Evolutionary conservation across 1,139 yeast genomes (phyloP).

Genomic region (Diutina sp.): DNA sequence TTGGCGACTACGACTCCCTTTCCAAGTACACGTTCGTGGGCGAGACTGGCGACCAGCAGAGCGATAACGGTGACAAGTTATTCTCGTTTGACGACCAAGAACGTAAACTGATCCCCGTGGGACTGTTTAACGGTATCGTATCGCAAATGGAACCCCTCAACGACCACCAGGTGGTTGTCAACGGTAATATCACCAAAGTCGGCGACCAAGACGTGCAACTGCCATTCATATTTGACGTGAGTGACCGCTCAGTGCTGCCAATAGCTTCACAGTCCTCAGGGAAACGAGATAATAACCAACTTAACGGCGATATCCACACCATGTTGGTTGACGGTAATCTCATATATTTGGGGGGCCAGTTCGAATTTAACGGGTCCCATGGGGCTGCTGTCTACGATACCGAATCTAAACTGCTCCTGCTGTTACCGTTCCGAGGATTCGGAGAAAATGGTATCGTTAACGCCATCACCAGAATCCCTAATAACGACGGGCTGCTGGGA

Average conservation of each 20-base stretch:
- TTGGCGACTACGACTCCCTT: constrained; percentile 54
- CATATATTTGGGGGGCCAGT: constrained; percentile 74
- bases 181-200: constrained; percentile 28
- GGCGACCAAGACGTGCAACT: constrained; percentile 25
- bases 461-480: constrained; percentile 44
- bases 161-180: constrained; percentile 22
- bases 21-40: constrained; percentile 46
- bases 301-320: constrained; percentile 39
- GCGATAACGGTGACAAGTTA: constrained; percentile 15
- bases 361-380: constrained; percentile 39
- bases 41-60: background rate
- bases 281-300: constrained; percentile 15
- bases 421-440: constrained; percentile 72
- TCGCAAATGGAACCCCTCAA: constrained; percentile 15
- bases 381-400: constrained; percentile 61
- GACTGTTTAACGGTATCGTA: constrained; percentile 16
- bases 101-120: constrained; percentile 18
- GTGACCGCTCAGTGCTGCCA: constrained; percentile 27
- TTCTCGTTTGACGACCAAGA: constrained; percentile 11
- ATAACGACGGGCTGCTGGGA: constrained; percentile 12
- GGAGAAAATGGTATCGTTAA: constrained; percentile 45
- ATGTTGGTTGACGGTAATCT: constrained; percentile 32
- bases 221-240: constrained; percentile 43
- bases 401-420: constrained; percentile 23
- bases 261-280: constrained; percentile 15